Evolutionary conservation across 23 red algal genomes (phyloP), one percentile per base, ranked within the genome.

Genomic region (Cyanidium caldarium): DNA sequence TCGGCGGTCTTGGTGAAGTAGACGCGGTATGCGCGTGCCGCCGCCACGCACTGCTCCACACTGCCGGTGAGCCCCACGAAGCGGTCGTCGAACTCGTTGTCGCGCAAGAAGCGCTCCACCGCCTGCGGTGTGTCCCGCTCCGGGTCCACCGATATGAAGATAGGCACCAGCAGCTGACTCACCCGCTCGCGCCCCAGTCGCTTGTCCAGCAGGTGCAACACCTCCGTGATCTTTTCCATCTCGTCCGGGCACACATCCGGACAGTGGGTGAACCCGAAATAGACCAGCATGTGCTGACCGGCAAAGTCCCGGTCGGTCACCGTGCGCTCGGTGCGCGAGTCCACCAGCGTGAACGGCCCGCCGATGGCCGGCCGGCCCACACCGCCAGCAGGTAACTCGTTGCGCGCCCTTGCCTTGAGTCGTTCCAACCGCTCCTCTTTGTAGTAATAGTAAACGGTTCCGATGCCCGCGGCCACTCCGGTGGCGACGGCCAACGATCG

Each of bases 231-330:
- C 45, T 98, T 88, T 40, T 57, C 82, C 51, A 98, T 57, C 69
- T 98, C 92, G 30, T 82, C 92, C 14, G 92, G 92, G 70, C 92
- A 98, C 23, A 98, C 73, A 36, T 98, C 92, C 34, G 92, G 92
- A 65, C 92, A 98, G 72, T 83, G 77, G 2, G 84, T 88, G 46
- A 98, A 98, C 0, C 92, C 92, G 41, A 98, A 98, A 51, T 98
- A 98, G 40, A 98, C 44, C 21, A 98, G 45, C 35, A 58, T 87
- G 45, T 82, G 85, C 38, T 36, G 38, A 0, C 84, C 84, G 25
- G 31, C 19, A 20, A 82, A 66, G 3, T 58, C 44, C 31, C 51
- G 0, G 33, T 88, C 80, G 3, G 79, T 77, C 35, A 98, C 77
- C 35, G 19, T 31, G 2, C 23, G 44, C 19, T 80, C 83, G 26